Evolutionary conservation across 208 protist species (phyloP).

Genomic region (Porcisia deanei): DNA sequence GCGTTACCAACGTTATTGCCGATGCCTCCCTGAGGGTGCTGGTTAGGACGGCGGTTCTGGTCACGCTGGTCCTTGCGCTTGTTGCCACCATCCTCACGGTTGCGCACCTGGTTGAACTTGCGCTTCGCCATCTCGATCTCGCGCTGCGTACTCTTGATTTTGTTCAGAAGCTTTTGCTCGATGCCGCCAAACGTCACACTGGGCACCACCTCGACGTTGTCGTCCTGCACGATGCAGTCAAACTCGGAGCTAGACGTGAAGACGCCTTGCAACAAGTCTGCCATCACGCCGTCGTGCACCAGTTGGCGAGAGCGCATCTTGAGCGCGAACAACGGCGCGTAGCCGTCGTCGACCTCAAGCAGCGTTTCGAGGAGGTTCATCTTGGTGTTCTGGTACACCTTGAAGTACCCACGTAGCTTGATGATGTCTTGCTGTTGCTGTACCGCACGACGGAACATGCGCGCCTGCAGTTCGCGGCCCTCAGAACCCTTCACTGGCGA

Average conservation of each 20-base stretch:
- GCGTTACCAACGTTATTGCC: not conserved
- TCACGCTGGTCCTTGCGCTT: conserved; percentile 36
- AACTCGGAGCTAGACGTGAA: conserved; percentile 75
- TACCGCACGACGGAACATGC: conserved; percentile 88
- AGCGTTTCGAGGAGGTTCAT: conserved; percentile 79
- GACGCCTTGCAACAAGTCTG: conserved; percentile 72
- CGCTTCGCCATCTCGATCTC: conserved; percentile 44
- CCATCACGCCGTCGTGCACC: conserved; percentile 83
- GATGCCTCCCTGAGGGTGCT: conserved; percentile 6
- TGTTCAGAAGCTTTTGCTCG: conserved; percentile 73
- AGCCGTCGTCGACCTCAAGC: conserved; percentile 82
- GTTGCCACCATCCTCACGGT: conserved; percentile 32
- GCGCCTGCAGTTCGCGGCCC: conserved; percentile 85
- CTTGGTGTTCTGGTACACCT: conserved; percentile 89
- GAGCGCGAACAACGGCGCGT: conserved; percentile 79
- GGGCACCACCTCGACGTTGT: conserved; percentile 84
- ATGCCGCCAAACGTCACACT: conserved; percentile 70
- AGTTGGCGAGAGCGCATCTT: conserved; percentile 87
- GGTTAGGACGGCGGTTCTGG: conserved; percentile 33
- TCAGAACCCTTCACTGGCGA: conserved; percentile 76
- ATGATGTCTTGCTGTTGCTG: conserved; percentile 91
- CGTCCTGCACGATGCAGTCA: conserved; percentile 81
- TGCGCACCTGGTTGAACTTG: conserved; percentile 45
- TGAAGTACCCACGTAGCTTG: conserved; percentile 87
- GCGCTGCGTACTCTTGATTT: conserved; percentile 70